Evolutionary conservation across 768 basidiomycete genomes (phyloP).

Genomic region (Lactifluus pinguis): DNA sequence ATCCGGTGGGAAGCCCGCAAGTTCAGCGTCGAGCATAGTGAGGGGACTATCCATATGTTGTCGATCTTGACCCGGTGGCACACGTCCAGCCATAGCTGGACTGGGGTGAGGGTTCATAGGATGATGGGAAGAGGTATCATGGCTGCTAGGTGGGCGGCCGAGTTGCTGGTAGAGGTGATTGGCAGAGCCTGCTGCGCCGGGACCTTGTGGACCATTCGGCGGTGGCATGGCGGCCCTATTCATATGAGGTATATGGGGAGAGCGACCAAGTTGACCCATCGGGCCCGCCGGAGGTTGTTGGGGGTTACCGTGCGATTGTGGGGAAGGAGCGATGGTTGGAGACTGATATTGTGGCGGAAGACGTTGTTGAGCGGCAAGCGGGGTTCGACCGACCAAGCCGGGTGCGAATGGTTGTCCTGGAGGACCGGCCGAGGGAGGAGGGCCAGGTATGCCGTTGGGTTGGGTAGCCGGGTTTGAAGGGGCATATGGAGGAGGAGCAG

Average conservation of each 20-base stretch:
- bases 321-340: constrained; percentile 55
- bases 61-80: constrained; percentile 29
- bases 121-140: constrained; percentile 32
- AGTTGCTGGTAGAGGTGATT: constrained; percentile 35
- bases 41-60: constrained; percentile 18
- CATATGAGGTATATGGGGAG: constrained; percentile 39
- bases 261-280: constrained; percentile 45
- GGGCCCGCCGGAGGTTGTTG: constrained; percentile 27
- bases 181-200: constrained; percentile 30
- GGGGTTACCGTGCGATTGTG: constrained; percentile 36
- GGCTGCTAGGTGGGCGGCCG: constrained; percentile 52
- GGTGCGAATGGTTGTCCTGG: constrained; percentile 11
- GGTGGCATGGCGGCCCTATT: constrained; percentile 40
- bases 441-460: constrained; percentile 22
- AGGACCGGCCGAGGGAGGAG: constrained; percentile 3
- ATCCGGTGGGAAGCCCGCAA: constrained; percentile 32
- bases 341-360: constrained; percentile 45
- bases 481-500: constrained; percentile 14
- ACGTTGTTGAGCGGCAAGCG: constrained; percentile 33
- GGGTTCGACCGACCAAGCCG: constrained; percentile 26
- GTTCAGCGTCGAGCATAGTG: constrained; percentile 32
- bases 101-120: constrained; percentile 42
- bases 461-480: constrained; percentile 21
- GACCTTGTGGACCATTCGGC: constrained; percentile 35
- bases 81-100: constrained; percentile 45